Percentiles rank a stretch among this genome's conserved stretches.
Conservation (phyloP, 129 eudicot species). For the Deinandra increscens region DNA sequence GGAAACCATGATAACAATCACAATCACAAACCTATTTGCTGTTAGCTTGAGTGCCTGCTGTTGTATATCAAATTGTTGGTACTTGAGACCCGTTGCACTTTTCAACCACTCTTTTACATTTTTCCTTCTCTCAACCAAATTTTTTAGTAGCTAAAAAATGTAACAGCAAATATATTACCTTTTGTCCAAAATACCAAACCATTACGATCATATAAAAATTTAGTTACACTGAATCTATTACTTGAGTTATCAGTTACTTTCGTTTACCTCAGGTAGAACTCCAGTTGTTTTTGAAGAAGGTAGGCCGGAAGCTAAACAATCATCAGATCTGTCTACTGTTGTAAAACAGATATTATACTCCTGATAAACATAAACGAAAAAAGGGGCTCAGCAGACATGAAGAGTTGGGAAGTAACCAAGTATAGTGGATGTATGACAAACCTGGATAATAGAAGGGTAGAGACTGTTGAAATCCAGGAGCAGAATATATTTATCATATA, state of each 20-base stretch:
- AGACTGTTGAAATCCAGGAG: slow-evolving; percentile 99
- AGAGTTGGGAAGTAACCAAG: slow-evolving; percentile 1
- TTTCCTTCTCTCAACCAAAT: slow-evolving; percentile 93
- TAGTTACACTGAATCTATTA: background rate
- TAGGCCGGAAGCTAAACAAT: slow-evolving; percentile 64
- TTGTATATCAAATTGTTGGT: slow-evolving; percentile 89
- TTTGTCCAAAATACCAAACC: slow-evolving; percentile 13
- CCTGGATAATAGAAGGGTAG: slow-evolving; percentile 99
- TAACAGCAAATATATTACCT: slow-evolving; percentile 1
- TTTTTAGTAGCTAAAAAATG: slow-evolving; percentile 60
- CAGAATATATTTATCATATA: slow-evolving; percentile 87
- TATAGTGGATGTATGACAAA: slow-evolving; percentile 29
- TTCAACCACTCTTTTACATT: slow-evolving; percentile 71
- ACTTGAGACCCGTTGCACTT: slow-evolving; percentile 84
- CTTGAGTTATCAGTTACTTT: background rate
- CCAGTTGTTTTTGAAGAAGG: slow-evolving; percentile 77
- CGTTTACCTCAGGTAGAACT: slow-evolving; percentile 87
- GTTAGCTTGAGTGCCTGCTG: slow-evolving; percentile 99
- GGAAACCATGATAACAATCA: background rate
- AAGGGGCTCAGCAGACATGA: slow-evolving; percentile 4
- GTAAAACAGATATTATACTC: slow-evolving; percentile 98
- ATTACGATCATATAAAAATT: background rate
- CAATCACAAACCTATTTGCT: slow-evolving; percentile 73
- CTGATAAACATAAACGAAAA: slow-evolving; percentile 36
- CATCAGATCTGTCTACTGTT: slow-evolving; percentile 84